A percentile compares a stretch with the other conserved stretches of the same genome.
Conservation (phyloP, 2,329 filamentous ascomycete genomes). For the Alternaria sp. region DNA sequence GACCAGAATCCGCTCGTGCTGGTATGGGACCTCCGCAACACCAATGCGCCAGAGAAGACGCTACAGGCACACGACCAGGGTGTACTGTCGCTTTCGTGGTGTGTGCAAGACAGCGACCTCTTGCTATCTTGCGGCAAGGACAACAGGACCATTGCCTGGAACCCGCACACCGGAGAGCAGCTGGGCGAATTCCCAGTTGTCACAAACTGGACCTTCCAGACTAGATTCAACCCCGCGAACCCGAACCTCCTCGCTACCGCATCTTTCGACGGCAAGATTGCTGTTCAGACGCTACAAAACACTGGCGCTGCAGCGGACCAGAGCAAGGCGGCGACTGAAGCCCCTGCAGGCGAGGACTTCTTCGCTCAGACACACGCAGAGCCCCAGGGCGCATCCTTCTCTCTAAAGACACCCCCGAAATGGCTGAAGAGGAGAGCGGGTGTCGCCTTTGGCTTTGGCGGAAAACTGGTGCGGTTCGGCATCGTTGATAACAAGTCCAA, state of each 20-base stretch:
- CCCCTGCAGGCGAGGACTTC: slow-evolving; percentile 91
- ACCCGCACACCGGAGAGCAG: slow-evolving; percentile 86
- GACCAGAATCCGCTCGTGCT: slow-evolving; percentile 88
- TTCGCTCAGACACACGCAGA: slow-evolving; percentile 93
- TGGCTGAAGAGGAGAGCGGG: slow-evolving; percentile 89
- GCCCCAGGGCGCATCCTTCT: slow-evolving; percentile 89
- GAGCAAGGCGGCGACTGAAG: slow-evolving; percentile 63
- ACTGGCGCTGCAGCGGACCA: slow-evolving; percentile 82
- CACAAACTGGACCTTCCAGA: slow-evolving; percentile 99
- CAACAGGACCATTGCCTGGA: slow-evolving; percentile 95
- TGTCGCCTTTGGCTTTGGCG: slow-evolving; percentile 93
- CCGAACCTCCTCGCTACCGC: slow-evolving; percentile 92
- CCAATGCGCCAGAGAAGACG: slow-evolving; percentile 89
- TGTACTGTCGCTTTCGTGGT: slow-evolving; percentile 95
- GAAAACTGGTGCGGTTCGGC: slow-evolving; percentile 83
- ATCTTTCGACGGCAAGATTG: slow-evolving; percentile 96
- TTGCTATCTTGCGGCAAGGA: slow-evolving; percentile 96
- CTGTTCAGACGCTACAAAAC: slow-evolving; percentile 92
- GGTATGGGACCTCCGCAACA: slow-evolving; percentile 95
- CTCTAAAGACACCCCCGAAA: slow-evolving; percentile 82
- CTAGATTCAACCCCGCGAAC: slow-evolving; percentile 92
- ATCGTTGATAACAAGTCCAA: slow-evolving; percentile 76
- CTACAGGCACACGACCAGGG: slow-evolving; percentile 94
- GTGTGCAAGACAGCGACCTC: slow-evolving; percentile 85
- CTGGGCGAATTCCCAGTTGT: slow-evolving; percentile 95